phyloP scores from a whole-genome alignment of 2,329 filamentous ascomycete genomes.

The Aspergillus jensenii region DNA sequence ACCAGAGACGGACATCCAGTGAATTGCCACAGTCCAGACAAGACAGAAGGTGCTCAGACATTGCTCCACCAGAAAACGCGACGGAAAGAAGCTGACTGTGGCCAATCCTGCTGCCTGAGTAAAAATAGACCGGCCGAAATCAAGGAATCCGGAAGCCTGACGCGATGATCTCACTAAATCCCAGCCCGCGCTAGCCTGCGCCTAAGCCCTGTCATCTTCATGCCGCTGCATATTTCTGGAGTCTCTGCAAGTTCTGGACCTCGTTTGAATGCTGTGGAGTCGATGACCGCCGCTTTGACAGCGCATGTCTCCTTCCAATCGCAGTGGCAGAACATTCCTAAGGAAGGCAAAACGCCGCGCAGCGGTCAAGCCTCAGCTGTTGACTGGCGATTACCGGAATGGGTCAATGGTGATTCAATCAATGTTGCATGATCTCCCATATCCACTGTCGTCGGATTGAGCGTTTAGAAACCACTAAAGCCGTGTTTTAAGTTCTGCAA shows the following conservation, averaged over 20 bases:
- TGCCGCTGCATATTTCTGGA: too few species aligned
- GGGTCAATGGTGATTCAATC: too few species aligned
- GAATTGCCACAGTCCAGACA: background rate
- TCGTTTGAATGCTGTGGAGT: too few species aligned
- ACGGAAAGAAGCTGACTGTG: background rate
- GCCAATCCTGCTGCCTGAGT: slow-evolving; percentile 5
- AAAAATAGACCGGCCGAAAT: slow-evolving; percentile 4
- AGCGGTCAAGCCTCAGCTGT: too few species aligned
- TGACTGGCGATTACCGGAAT: too few species aligned
- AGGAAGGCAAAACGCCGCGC: too few species aligned
- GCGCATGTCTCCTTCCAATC: too few species aligned
- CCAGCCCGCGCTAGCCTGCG: background rate
- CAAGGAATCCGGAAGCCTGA: slow-evolving; percentile 3
- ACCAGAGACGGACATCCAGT: background rate
- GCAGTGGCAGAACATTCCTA: too few species aligned
- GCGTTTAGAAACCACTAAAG: background rate
- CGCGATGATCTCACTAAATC: slow-evolving; percentile 1
- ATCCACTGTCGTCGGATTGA: background rate
- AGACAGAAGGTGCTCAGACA: background rate
- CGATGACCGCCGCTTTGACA: too few species aligned
- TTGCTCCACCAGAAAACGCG: background rate
- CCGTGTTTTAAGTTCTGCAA: background rate
- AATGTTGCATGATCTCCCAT: too few species aligned
- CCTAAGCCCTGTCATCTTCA: slow-evolving; percentile 1
- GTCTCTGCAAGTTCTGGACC: too few species aligned